Evolutionary conservation across 2,329 filamentous ascomycete genomes (phyloP).

Genomic region (Chrysoporthe cubensis): DNA sequence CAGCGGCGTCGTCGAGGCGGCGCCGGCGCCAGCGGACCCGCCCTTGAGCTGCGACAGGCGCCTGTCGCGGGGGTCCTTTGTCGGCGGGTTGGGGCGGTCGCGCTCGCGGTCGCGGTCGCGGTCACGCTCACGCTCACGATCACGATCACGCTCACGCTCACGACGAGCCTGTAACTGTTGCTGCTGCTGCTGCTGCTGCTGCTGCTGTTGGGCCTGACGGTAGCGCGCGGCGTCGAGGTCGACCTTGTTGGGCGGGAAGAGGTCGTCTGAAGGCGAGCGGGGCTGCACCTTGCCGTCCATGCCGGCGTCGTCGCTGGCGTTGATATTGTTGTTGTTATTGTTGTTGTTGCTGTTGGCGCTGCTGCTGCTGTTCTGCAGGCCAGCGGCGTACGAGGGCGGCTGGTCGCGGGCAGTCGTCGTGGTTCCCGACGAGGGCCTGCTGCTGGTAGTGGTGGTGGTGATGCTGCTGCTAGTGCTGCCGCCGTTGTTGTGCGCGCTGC

Average conservation of each 20-base stretch:
- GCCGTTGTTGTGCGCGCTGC: no score
- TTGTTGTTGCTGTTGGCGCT: not conserved
- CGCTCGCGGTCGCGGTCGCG: not conserved
- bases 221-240: constrained; percentile 28
- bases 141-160: not conserved
- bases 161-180: constrained; percentile 6
- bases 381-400: constrained; percentile 4
- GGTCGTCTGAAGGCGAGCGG: constrained; percentile 23
- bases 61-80: constrained; percentile 16
- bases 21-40: not conserved
- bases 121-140: no score
- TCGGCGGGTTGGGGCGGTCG: constrained; percentile 7
- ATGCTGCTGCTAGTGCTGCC: not conserved
- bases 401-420: not conserved
- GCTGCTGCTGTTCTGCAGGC: not conserved
- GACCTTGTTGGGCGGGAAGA: constrained; percentile 27
- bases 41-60: not conserved
- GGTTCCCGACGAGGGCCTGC: not conserved
- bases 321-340: constrained; percentile 8
- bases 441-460: not conserved
- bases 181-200: constrained; percentile 11
- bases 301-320: not conserved
- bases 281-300: constrained; percentile 5
- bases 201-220: constrained; percentile 25
- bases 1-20: no score